Evolutionary conservation across 257 asterid genomes (phyloP), one percentile per base, ranked within the genome.

Genomic region (Capsicum rhomboideum): DNA sequence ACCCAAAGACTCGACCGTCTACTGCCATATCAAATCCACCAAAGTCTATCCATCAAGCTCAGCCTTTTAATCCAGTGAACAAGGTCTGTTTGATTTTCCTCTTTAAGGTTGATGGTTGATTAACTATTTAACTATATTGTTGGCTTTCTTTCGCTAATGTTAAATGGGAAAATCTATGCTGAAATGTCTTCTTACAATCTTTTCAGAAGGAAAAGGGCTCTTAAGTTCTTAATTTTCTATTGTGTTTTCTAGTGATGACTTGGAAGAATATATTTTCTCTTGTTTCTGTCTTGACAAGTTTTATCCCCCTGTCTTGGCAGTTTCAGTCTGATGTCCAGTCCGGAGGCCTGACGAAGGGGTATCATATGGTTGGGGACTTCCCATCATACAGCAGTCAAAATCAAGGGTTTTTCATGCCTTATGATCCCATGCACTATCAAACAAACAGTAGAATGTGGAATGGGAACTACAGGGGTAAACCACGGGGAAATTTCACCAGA

Each of bases 301-400:
- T 34, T 64, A 46, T 82, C 53, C 23, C 6, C 8, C 20, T 1
- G 17, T 49, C 10, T 82, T 61, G 67, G 87, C 95, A 93, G 97
- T 85, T 86, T n/a, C 91, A 93, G 67, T 87, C 90, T 23, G 92
- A 93, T 77, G 89, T 44, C 88, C 94, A 83, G 21, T 82, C 95
- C 17, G 79, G 87, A 53, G 93, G 89, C 77, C 85, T 86, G 21
- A 29, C 82, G 54, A 87, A 87, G 71, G 94, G 92, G 80, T 86
- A 28, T 87, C 89, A 87, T 31, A 85, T 89, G 40, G 82, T 84
- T 66, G 92, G 95, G 71, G 91, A 89, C 42, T 87, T 69, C 83
- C 88, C 93, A 28, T 84, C 92, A 17, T 87, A 40, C 50, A 16
- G 87, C n/a, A 88, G 82, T 78, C 92, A 82, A 71, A 91, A 87